Evolutionary conservation across 192 early-diverging fungal species (phyloP).

Genomic region (Backusella westeae): DNA sequence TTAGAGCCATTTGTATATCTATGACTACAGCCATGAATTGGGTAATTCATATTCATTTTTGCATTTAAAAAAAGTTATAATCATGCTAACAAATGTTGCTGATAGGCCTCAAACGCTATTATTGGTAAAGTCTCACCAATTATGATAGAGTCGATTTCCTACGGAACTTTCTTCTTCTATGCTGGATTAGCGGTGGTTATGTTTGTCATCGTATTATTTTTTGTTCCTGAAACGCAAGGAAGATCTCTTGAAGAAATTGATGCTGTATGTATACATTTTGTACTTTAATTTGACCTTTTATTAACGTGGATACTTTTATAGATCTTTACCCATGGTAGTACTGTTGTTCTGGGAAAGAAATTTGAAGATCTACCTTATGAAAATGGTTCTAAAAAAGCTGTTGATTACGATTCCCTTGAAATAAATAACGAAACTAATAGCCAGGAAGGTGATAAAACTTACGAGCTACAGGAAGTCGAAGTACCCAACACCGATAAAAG

Average conservation of each 20-base stretch:
- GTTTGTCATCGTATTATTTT: background rate
- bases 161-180: background rate
- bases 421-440: background rate
- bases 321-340: background rate
- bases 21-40: constrained; percentile 11
- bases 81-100: background rate
- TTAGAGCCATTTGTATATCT: constrained; percentile 7
- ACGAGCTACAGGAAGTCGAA: background rate
- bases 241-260: constrained; percentile 8
- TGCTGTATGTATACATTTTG: background rate
- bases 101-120: constrained; percentile 4
- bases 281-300: background rate
- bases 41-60: constrained; percentile 3
- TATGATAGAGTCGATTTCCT: background rate
- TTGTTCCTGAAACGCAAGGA: constrained; percentile 3
- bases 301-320: background rate
- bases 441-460: background rate
- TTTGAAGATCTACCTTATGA: background rate
- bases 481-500: background rate
- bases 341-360: background rate
- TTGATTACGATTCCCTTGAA: background rate
- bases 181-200: background rate
- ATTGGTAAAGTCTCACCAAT: constrained; percentile 10
- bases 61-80: background rate
- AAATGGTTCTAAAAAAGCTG: background rate